Evolutionary conservation across 1,139 yeast genomes (phyloP).

Genomic region (Scheffersomyces illinoinensis): DNA sequence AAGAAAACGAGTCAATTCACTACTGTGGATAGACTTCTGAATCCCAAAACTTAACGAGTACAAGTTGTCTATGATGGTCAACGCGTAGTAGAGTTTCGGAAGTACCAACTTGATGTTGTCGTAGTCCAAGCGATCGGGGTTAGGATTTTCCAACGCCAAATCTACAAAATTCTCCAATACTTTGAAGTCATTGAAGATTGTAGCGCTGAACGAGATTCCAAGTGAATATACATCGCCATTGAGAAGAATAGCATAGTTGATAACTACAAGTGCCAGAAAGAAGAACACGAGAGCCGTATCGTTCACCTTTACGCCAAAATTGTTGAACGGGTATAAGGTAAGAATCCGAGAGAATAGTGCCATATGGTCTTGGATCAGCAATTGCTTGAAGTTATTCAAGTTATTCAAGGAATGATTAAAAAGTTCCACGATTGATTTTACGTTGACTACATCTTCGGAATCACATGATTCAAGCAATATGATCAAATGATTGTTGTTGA

Average conservation of each 20-base stretch:
- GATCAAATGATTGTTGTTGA: conserved; percentile 37
- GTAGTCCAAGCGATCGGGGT: conserved; percentile 16
- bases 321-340: conserved; percentile 44
- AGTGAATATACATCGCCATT: conserved; percentile 59
- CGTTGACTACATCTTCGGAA: conserved; percentile 30
- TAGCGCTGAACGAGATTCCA: conserved; percentile 53
- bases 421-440: conserved; percentile 44
- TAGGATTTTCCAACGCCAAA: conserved; percentile 13
- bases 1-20: conserved; percentile 18
- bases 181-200: conserved; percentile 61
- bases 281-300: conserved; percentile 37
- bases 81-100: conserved; percentile 50
- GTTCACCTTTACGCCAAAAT: conserved; percentile 20
- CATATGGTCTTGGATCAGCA: conserved; percentile 31
- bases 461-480: conserved; percentile 18
- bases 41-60: conserved; percentile 60
- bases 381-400: conserved; percentile 39
- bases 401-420: conserved; percentile 54
- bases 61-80: conserved; percentile 54
- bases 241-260: conserved; percentile 57
- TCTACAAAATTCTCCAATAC: conserved; percentile 41
- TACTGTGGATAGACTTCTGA: conserved; percentile 35
- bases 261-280: conserved; percentile 49
- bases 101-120: conserved; percentile 44
- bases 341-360: conserved; percentile 42